A percentile compares a stretch with the other conserved stretches of the same genome.
phyloP scores from a whole-genome alignment of 176 grass and related monocot species.

The Triticum monococcum region DNA sequence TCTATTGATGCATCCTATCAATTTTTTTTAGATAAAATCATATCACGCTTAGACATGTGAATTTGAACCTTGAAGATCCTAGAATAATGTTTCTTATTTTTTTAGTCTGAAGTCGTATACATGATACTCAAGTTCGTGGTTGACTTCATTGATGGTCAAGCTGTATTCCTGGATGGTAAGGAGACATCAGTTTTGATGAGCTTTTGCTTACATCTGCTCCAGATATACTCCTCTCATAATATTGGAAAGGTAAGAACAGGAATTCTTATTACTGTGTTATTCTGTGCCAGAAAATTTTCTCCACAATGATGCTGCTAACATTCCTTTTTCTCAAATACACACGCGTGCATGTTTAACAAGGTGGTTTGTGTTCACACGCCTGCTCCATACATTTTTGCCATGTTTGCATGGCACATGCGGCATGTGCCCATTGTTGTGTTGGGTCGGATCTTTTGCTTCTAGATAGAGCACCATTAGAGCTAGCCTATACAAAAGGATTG shows the following conservation, averaged over 20 bases:
- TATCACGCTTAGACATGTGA: slow-evolving; percentile 11
- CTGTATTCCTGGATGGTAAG: slow-evolving; percentile 83
- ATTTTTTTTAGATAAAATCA: background rate
- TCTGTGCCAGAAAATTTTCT: background rate
- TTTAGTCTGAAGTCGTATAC: slow-evolving; percentile 86
- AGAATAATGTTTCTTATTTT: background rate
- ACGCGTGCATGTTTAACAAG: background rate
- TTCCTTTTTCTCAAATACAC: background rate
- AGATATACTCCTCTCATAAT: slow-evolving; percentile 94
- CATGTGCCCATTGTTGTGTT: background rate
- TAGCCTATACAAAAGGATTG: background rate
- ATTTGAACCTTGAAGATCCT: slow-evolving; percentile 29
- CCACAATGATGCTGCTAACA: background rate
- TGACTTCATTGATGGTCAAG: slow-evolving; percentile 95
- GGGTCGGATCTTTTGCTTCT: slow-evolving; percentile 17
- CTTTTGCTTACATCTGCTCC: slow-evolving; percentile 89
- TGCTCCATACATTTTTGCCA: slow-evolving; percentile 9
- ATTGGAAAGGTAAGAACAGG: slow-evolving; percentile 76
- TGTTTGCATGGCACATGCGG: slow-evolving; percentile 23
- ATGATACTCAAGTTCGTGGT: slow-evolving; percentile 98
- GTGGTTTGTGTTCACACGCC: background rate
- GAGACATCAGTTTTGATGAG: slow-evolving; percentile 87
- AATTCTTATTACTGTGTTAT: background rate
- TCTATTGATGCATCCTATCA: slow-evolving; percentile 22
- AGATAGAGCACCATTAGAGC: slow-evolving; percentile 10